phyloP scores from a whole-genome alignment of 164 flowering plant species.

The Chimonanthus salicifolius region DNA sequence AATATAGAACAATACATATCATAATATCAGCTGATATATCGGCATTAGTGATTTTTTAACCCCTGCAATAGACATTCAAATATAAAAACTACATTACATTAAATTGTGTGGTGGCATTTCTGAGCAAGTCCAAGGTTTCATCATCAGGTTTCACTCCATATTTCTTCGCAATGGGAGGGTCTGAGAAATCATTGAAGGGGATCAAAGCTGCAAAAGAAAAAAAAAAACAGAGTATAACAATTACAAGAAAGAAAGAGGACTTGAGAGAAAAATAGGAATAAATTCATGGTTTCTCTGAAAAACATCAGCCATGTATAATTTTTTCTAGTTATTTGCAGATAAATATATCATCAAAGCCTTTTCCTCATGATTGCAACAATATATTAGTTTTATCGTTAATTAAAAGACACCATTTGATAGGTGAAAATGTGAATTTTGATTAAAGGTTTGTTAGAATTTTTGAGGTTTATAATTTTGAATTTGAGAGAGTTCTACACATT shows the following conservation, averaged over 20 bases:
- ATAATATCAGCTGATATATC: no score
- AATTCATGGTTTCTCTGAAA: no score
- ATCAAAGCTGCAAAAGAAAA: slow-evolving; percentile 50
- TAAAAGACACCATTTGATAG: neutral
- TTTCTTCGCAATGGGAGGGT: slow-evolving; percentile 55
- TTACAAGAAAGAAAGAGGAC: neutral
- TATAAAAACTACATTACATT: slow-evolving; percentile 29
- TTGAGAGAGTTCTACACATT: no score
- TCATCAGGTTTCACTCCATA: slow-evolving; percentile 69
- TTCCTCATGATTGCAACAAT: neutral
- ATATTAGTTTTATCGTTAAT: neutral
- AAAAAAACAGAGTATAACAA: neutral
- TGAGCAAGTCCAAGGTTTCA: slow-evolving; percentile 64
- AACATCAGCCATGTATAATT: no score
- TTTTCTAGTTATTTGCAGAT: neutral
- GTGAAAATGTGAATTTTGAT: no score
- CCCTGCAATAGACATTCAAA: no score
- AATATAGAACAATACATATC: no score
- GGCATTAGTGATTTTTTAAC: no score
- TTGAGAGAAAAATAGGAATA: no score
- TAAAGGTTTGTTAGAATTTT: no score
- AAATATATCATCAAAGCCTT: no score
- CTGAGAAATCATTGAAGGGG: slow-evolving; percentile 57
- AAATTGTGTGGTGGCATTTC: slow-evolving; percentile 45
- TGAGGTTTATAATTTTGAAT: no score